Evolutionary conservation across 352 stramenopile genomes (phyloP).

Genomic region (Globisporangium splendens): DNA sequence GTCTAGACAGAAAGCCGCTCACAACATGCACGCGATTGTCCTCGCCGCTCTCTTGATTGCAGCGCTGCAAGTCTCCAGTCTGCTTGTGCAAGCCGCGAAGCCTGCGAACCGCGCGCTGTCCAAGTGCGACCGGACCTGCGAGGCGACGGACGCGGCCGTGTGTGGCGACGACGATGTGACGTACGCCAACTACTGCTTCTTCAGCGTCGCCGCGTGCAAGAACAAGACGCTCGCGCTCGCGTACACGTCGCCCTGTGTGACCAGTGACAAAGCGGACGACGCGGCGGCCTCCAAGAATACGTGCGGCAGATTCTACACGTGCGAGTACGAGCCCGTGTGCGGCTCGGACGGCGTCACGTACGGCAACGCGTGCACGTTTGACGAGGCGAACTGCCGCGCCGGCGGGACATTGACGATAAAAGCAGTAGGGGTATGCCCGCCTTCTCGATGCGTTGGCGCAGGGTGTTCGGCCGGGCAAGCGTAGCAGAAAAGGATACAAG

Average conservation of each 20-base stretch:
- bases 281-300: not conserved
- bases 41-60: too few relatives aligned
- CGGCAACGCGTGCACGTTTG: slow-evolving; percentile 22
- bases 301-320: slow-evolving; percentile 19
- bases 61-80: too few relatives aligned
- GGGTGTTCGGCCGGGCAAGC: too few relatives aligned
- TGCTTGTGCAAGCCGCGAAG: too few relatives aligned
- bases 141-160: slow-evolving; percentile 4
- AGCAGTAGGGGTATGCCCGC: too few relatives aligned
- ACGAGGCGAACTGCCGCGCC: slow-evolving; percentile 18
- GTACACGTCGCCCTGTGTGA: slow-evolving; percentile 17
- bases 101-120: not conserved
- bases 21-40: too few relatives aligned
- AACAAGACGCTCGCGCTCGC: slow-evolving; percentile 24
- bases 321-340: slow-evolving; percentile 30
- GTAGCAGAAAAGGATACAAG: too few relatives aligned
- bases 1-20: too few relatives aligned
- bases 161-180: slow-evolving; percentile 26
- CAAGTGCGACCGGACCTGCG: slow-evolving; percentile 6
- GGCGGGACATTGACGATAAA: not conserved
- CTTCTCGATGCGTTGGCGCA: too few relatives aligned
- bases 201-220: slow-evolving; percentile 22
- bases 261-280: slow-evolving; percentile 7
- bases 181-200: slow-evolving; percentile 26
- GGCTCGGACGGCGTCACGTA: slow-evolving; percentile 29